These are phyloP conservation scores for Neopestalotiopsis clavispora DNA, from an alignment of 2,329 filamentous ascomycete genomes.

Conservation along the genomic window DNA sequence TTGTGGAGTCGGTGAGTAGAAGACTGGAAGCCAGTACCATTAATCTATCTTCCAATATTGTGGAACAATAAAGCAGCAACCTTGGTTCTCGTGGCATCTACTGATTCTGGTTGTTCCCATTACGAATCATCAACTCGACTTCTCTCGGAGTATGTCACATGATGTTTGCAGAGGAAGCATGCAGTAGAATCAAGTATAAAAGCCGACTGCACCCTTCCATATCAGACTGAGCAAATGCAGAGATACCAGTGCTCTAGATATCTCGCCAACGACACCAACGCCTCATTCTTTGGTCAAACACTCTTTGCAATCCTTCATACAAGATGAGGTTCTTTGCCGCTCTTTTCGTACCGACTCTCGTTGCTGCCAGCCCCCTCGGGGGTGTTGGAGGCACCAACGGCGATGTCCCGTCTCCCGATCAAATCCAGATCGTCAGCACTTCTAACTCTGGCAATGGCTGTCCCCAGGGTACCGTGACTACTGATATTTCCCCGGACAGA, in stretches of 20 bases:
- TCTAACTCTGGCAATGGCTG: conserved; percentile 50
- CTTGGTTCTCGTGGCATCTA: conserved; percentile 25
- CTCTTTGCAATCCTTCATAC: conserved; percentile 19
- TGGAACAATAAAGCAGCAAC: conserved; percentile 22
- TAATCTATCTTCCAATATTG: neutral
- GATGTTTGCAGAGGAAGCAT: neutral
- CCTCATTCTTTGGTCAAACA: neutral
- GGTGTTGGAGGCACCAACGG: conserved; percentile 33
- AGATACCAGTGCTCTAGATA: neutral
- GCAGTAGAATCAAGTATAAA: neutral
- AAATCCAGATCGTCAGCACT: conserved; percentile 46
- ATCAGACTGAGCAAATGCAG: conserved; percentile 7
- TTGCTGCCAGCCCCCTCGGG: conserved; percentile 39
- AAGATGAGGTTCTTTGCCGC: conserved; percentile 43
- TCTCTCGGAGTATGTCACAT: conserved; percentile 15
- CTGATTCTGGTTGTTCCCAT: neutral
- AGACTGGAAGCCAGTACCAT: neutral
- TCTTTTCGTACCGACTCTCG: conserved; percentile 40
- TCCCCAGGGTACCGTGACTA: conserved; percentile 48
- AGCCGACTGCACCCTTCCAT: neutral
- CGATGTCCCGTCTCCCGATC: conserved; percentile 42
- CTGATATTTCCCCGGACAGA: conserved; percentile 46
- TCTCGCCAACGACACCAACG: neutral
- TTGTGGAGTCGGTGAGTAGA: neutral
- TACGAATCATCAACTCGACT: conserved; percentile 23